Evolutionary conservation across 495 filamentous ascomycete genomes (phyloP).

Genomic region (Podospora fimiseda): DNA sequence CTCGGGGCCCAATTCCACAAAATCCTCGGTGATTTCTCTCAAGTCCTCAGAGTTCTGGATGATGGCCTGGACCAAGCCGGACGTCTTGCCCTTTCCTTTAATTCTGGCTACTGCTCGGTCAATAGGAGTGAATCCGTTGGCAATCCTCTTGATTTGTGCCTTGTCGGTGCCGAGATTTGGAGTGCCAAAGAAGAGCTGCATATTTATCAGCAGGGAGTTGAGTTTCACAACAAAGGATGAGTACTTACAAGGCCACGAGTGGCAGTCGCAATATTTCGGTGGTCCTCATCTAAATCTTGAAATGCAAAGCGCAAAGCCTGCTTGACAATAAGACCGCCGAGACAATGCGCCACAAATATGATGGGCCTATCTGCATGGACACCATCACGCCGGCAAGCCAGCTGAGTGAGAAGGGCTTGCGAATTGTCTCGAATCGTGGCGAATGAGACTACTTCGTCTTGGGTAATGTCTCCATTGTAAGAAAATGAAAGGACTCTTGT

Average conservation of each 20-base stretch:
- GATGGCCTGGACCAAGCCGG: slow-evolving; percentile 2
- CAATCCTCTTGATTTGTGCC: slow-evolving; percentile 6
- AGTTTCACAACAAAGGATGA: background rate
- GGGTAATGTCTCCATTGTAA: slow-evolving; percentile 14
- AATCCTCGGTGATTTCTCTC: slow-evolving; percentile 6
- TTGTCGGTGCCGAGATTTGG: slow-evolving; percentile 11
- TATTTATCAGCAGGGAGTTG: background rate
- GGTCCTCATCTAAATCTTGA: background rate
- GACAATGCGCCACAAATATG: slow-evolving; percentile 12
- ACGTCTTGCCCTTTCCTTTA: background rate
- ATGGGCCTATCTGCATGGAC: background rate
- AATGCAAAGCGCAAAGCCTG: slow-evolving; percentile 13
- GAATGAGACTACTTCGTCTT: slow-evolving; percentile 6
- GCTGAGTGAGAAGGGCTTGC: slow-evolving; percentile 7
- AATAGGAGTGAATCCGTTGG: slow-evolving; percentile 1
- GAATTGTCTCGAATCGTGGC: slow-evolving; percentile 11
- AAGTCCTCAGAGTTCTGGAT: background rate
- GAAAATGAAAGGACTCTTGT: slow-evolving; percentile 13
- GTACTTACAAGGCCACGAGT: slow-evolving; percentile 9
- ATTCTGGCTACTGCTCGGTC: background rate
- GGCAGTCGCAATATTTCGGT: background rate
- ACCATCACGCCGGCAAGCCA: background rate
- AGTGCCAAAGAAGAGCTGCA: slow-evolving; percentile 13
- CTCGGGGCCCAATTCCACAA: background rate
- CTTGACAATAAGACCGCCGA: slow-evolving; percentile 15